Evolutionary conservation across 306 rosid species (phyloP).

Genomic region (Vicia sativa): DNA sequence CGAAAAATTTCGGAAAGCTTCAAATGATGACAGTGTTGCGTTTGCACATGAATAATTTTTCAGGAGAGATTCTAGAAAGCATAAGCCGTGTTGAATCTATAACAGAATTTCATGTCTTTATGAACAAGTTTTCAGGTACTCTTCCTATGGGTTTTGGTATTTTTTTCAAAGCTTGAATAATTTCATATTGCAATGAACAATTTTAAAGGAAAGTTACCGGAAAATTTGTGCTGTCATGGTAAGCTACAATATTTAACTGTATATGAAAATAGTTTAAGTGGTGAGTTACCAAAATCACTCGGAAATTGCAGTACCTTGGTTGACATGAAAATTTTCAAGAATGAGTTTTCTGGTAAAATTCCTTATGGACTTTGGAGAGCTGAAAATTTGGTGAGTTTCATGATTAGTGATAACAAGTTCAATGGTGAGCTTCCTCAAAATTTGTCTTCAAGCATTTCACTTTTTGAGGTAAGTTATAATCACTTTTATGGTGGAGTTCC

Average conservation of each 20-base stretch:
- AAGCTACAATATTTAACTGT: neutral
- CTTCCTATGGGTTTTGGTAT: neutral
- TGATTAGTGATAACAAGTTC: neutral
- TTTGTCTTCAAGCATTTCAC: neutral
- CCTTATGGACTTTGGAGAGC: neutral
- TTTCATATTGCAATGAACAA: neutral
- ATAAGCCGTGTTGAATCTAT: neutral
- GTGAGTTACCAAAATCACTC: neutral
- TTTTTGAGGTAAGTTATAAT: neutral
- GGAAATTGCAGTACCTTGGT: neutral
- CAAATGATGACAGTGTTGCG: neutral
- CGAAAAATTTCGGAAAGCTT: neutral
- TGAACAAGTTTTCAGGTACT: neutral
- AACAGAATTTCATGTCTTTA: neutral
- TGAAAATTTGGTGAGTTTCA: neutral
- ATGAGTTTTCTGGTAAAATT: neutral
- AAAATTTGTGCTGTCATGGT: neutral
- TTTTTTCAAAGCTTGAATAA: neutral
- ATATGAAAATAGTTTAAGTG: neutral
- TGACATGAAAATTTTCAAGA: too few species aligned
- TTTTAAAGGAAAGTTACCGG: neutral
- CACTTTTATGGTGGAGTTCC: neutral
- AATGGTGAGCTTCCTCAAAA: neutral
- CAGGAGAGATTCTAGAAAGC: neutral
- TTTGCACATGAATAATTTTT: neutral